Conservation (phyloP, 148 eudicot genomes). For the Rhododendron mucronatum region DNA sequence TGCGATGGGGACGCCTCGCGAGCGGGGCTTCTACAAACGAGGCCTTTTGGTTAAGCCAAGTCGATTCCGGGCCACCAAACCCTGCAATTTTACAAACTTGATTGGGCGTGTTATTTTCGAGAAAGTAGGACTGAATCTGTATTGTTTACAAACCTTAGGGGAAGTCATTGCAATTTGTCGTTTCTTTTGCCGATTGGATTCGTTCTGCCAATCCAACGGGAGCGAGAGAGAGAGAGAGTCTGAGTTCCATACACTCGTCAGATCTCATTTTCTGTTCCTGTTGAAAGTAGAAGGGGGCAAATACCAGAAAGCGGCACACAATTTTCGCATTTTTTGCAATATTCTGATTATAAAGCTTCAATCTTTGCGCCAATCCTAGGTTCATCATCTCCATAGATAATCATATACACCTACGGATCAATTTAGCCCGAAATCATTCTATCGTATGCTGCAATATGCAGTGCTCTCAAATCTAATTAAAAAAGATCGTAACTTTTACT, state of each 20-base stretch:
- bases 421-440: not conserved
- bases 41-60: too few relatives aligned
- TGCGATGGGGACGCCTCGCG: too few relatives aligned
- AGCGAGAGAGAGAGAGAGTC: too few relatives aligned
- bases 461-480: not conserved
- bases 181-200: too few relatives aligned
- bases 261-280: too few relatives aligned
- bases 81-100: not conserved
- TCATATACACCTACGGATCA: not conserved
- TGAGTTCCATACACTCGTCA: too few relatives aligned
- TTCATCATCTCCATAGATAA: not conserved
- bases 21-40: too few relatives aligned
- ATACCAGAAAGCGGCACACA: too few relatives aligned
- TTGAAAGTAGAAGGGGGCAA: too few relatives aligned
- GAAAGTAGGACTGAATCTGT: not conserved
- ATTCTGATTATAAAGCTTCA: not conserved
- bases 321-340: too few relatives aligned
- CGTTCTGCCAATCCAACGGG: too few relatives aligned
- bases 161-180: not conserved
- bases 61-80: not conserved
- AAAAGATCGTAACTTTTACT: not conserved
- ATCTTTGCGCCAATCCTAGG: slow-evolving; percentile 1
- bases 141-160: not conserved
- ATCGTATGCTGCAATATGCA: not conserved
- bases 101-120: not conserved